Base-by-base conservation (phyloP, 2,329 filamentous ascomycete genomes). In the Epichloe glyceriae region DNA sequence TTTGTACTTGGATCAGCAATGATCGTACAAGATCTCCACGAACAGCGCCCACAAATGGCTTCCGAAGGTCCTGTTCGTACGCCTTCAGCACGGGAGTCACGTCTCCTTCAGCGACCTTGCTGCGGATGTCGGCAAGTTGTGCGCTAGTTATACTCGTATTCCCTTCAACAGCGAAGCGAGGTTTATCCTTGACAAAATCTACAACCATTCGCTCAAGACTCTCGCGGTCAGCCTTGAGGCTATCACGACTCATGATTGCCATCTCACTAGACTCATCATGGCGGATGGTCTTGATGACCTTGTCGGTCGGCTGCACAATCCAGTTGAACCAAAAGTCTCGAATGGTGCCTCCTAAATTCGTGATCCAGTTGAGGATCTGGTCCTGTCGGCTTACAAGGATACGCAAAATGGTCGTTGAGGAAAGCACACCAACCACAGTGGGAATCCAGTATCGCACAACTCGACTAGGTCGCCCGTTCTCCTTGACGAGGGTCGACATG, bases 121-220 rank as follows among this genome's bases (percentile, higher is more conserved):
- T 72, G 50, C 86, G 78, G 56, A 98, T 85, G 11, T 85, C 77
- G 8, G 79, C 74, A 34, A 95, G 80, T 59, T 95, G 81, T 2
- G 73, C 66, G 7, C 90, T 82, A 5, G 74, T 82, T 35, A 90
- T 70, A 6, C 75, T 66, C 5, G 73, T 57, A 19, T 39, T 52
- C 1, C 60, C 63, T 1, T 72, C 73, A 8, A 73, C 72, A 26
- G 74, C 70, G 30, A 81, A 76, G 49, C 80, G 75, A 1, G 88
- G 86, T 60, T 89, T 88, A 58, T 95, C 89, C 10, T 83, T 71
- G 4, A 90, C 87, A 70, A 98, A 98, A 58, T 97, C 93, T 38
- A 98, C 85, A 4, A 98, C 94, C 93, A 98, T 98, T 46, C 93
- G 84, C 66, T 98, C 91, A 34, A 98, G 72, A 62, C 89, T 96